Percentiles rank a stretch among this genome's conserved stretches.
These are phyloP conservation scores for Immersiporthe knoxdaviesiana DNA, from an alignment of 2,329 filamentous ascomycete genomes.

Conservation along the genomic window DNA sequence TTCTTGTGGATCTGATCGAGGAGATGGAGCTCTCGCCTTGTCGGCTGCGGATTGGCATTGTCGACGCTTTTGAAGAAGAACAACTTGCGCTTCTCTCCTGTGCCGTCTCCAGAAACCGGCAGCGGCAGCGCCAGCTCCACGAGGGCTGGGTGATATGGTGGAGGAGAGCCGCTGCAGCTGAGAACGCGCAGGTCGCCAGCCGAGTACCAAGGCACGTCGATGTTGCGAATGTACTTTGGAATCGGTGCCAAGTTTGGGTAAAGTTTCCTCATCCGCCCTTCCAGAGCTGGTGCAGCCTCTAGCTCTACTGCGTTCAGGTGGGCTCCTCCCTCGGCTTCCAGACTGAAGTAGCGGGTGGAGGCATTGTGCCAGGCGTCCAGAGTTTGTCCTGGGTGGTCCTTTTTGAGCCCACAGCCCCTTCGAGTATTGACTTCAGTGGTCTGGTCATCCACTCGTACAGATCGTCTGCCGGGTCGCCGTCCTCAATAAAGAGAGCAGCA, in stretches of 20 bases:
- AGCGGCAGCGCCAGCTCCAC: background rate
- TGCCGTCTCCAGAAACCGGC: background rate
- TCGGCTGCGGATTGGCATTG: constrained; percentile 19
- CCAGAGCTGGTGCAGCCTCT: constrained; percentile 2
- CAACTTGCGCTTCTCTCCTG: background rate
- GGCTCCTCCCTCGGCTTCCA: background rate
- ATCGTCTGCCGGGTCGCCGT: constrained; percentile 1
- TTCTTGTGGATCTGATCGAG: constrained; percentile 8
- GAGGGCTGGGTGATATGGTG: constrained; percentile 15
- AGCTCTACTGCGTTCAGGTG: background rate
- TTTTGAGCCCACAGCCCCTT: background rate
- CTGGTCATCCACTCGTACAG: background rate
- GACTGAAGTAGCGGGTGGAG: constrained; percentile 10
- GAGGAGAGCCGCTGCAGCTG: constrained; percentile 4
- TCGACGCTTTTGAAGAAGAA: constrained; percentile 23
- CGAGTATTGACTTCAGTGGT: background rate
- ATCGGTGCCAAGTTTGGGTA: constrained; percentile 9
- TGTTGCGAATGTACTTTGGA: constrained; percentile 17
- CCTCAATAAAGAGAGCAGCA: background rate
- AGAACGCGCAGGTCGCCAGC: constrained; percentile 11
- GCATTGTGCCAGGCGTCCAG: constrained; percentile 16
- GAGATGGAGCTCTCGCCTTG: constrained; percentile 15
- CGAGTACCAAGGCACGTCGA: constrained; percentile 18
- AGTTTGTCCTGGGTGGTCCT: background rate
- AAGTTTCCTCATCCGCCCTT: constrained; percentile 15